A percentile compares a stretch with the other conserved stretches of the same genome.
phyloP scores from a whole-genome alignment of 2,329 filamentous ascomycete genomes.

The Fusarium piperis region DNA sequence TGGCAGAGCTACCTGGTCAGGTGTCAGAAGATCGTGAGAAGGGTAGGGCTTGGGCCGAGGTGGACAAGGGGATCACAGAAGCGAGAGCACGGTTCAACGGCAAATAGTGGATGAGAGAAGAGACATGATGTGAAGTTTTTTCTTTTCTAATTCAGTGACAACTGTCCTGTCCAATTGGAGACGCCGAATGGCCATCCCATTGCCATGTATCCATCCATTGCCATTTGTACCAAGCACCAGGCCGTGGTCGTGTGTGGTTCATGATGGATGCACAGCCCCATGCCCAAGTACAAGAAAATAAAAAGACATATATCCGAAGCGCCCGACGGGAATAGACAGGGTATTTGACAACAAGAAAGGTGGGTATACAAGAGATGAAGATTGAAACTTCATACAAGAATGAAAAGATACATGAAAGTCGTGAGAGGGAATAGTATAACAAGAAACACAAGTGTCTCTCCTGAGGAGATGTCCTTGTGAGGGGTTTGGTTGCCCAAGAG shows the following conservation, averaged over 20 bases:
- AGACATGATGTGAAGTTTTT: not conserved
- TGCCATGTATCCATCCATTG: not conserved
- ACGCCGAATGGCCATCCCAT: not conserved
- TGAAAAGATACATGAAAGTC: conserved; percentile 5
- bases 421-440: conserved; percentile 15
- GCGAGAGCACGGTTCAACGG: not conserved
- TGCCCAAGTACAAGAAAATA: not conserved
- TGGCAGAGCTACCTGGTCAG: not conserved
- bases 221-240: conserved; percentile 30
- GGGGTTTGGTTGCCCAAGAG: conserved; percentile 16
- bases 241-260: conserved; percentile 20
- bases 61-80: not conserved
- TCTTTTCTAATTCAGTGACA: not conserved
- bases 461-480: not conserved
- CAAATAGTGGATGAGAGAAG: not conserved
- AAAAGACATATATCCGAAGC: conserved; percentile 13
- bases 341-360: conserved; percentile 15
- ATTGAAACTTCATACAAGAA: conserved; percentile 22
- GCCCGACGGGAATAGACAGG: conserved; percentile 28
- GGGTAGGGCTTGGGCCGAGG: not conserved
- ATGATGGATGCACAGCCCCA: conserved; percentile 27
- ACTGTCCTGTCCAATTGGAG: conserved; percentile 11
- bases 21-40: not conserved
- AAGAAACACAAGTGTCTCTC: not conserved
- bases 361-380: conserved; percentile 24